Base-by-base conservation (phyloP, 352 stramenopile genomes). In the Pythium brachiatum region DNA sequence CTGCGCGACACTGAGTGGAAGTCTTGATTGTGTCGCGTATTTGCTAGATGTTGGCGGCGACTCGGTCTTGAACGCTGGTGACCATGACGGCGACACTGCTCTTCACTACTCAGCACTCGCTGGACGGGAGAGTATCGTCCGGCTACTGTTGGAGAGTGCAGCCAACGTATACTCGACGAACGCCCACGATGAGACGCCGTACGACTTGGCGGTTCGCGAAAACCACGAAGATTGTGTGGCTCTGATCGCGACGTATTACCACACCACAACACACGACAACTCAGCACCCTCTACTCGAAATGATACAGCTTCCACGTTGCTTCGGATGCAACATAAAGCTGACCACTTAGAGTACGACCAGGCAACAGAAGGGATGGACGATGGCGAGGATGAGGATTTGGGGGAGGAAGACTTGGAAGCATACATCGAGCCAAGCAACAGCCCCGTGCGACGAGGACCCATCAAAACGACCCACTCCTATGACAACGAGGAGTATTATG, bases 1-100 rank as follows among this genome's bases (percentile, higher is more conserved):
- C 31, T 90, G 82, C 60, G 82, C 84, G 0, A 77, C 89, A 16
- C 61, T 81, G 11, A 81, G 81, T 16, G 82, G 78, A 18, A 76
- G 76, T 48, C 57, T 81, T 2, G 81, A 90, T 48, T 94, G 86
- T 60, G 78, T 90, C 8, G 81, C 83, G 1, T 95, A 95, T 38
- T 70, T 95, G 12, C 61, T 95, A n/a, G 86, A 95, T 65, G 83
- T 94, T 39, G 86, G 83, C 20, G 83, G 81, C 0, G 86, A 95
- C 55, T 89, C 83, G 2, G 79, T 95, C 8, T 44, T 95, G 2
- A 95, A 94, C 39, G 81, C 83, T 7, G 83, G 84, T 0, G 86
- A 95, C 20, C 66, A 83, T 27, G 81, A 90, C 23, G 84, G 83
- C 4, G 84, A 94, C 46, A 94, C 86, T 9, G 75, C 84, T 34